Evolutionary conservation across 768 basidiomycete species (phyloP).

Genomic region (Tephrocybe rancida): DNA sequence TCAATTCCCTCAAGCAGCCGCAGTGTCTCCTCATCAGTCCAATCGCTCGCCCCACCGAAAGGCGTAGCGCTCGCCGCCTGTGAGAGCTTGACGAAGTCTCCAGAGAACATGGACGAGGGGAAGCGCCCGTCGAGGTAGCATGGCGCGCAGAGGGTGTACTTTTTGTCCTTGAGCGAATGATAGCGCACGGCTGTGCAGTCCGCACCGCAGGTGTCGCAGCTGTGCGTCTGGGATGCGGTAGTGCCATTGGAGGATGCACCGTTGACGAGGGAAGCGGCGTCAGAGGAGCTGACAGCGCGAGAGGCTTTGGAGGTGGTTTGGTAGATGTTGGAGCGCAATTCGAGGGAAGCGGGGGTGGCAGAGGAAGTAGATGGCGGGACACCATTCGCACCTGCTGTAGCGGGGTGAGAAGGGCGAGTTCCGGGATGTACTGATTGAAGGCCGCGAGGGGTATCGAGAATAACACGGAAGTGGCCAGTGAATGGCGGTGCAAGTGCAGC

Average conservation of each 20-base stretch:
- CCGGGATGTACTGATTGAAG: conserved; percentile 92
- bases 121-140: conserved; percentile 98
- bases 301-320: conserved; percentile 87
- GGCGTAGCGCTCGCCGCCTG: conserved; percentile 40
- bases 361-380: conserved; percentile 42
- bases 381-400: conserved; percentile 30
- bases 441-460: conserved; percentile 95
- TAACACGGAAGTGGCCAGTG: conserved; percentile 98
- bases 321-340: conserved; percentile 87
- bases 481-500: conserved; percentile 95
- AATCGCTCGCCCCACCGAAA: conserved; percentile 50
- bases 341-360: conserved; percentile 71
- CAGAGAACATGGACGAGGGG: conserved; percentile 93
- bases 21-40: conserved; percentile 91
- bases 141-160: conserved; percentile 86
- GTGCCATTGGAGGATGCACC: conserved; percentile 46
- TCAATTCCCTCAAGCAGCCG: conserved; percentile 94
- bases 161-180: conserved; percentile 90
- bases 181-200: conserved; percentile 91
- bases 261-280: conserved; percentile 68
- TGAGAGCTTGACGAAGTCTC: conserved; percentile 92
- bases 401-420: conserved; percentile 55
- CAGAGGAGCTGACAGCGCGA: conserved; percentile 63
- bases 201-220: conserved; percentile 93
- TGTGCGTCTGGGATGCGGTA: conserved; percentile 43